Conservation (phyloP, 176 grass and related monocot genomes). For the Stipa capillata region DNA sequence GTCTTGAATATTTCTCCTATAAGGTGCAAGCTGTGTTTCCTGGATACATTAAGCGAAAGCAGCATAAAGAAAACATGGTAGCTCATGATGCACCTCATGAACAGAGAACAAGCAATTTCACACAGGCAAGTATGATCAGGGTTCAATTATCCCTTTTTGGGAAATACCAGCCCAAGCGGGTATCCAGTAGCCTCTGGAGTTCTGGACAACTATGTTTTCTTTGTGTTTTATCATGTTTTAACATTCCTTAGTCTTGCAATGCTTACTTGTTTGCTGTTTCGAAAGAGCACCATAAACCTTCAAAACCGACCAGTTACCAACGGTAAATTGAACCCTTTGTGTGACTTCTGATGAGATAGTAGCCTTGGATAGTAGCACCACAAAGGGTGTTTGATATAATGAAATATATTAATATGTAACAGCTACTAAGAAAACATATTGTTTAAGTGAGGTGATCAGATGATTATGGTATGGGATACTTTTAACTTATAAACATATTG, state of each 20-base stretch:
- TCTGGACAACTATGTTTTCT: background rate
- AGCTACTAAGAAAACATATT: background rate
- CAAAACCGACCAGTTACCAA: background rate
- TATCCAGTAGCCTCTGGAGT: background rate
- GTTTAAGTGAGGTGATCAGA: background rate
- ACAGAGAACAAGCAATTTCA: background rate
- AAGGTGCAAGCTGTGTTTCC: constrained; percentile 90
- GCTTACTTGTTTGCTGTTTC: background rate
- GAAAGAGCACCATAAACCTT: background rate
- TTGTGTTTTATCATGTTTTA: background rate
- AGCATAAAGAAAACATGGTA: constrained; percentile 14
- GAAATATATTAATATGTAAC: background rate
- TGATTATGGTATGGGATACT: background rate
- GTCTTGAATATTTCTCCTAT: constrained; percentile 93
- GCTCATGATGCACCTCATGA: background rate
- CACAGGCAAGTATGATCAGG: background rate
- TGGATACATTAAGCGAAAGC: constrained; percentile 29
- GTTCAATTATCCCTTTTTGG: background rate
- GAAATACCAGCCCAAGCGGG: background rate
- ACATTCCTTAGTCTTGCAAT: background rate
- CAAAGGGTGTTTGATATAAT: background rate
- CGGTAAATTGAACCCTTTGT: background rate
- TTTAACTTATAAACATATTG: background rate
- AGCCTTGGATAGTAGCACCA: background rate
- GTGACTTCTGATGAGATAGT: background rate